Evolutionary conservation across 768 basidiomycete genomes (phyloP).

Genomic region (Tricholoma matsutake): DNA sequence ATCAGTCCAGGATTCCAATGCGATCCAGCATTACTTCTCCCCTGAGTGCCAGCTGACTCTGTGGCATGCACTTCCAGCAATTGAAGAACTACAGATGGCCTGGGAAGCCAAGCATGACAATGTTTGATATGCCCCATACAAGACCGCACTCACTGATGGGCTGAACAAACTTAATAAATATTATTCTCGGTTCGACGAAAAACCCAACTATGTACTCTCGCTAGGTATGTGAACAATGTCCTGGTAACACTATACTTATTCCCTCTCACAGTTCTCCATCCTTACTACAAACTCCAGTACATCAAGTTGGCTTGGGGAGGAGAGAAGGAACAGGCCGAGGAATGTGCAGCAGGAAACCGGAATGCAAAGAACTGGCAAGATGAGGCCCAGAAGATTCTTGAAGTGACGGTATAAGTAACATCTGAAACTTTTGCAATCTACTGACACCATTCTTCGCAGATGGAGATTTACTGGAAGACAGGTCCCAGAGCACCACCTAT

Average conservation of each 20-base stretch:
- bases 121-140: conserved; percentile 14
- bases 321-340: too few species aligned
- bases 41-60: too few species aligned
- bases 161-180: conserved; percentile 23
- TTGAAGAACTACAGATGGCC: too few species aligned
- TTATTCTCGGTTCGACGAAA: conserved; percentile 17
- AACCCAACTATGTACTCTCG: conserved; percentile 19
- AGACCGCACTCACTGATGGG: conserved; percentile 17
- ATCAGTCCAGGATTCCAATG: not conserved
- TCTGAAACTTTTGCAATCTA: not conserved
- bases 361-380: too few species aligned
- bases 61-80: too few species aligned
- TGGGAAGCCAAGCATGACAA: not conserved
- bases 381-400: too few species aligned
- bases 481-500: not conserved
- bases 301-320: too few species aligned
- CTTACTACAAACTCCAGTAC: not conserved
- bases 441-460: not conserved
- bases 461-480: not conserved
- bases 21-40: not conserved
- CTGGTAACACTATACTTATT: not conserved
- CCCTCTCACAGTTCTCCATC: conserved; percentile 17
- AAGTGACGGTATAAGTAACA: not conserved
- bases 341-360: conserved; percentile 12
- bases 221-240: conserved; percentile 6